Percentiles rank a stretch among this genome's conserved stretches.
These are phyloP conservation scores for Datura wrightii DNA, from an alignment of 257 asterid genomes.

Conservation along the genomic window DNA sequence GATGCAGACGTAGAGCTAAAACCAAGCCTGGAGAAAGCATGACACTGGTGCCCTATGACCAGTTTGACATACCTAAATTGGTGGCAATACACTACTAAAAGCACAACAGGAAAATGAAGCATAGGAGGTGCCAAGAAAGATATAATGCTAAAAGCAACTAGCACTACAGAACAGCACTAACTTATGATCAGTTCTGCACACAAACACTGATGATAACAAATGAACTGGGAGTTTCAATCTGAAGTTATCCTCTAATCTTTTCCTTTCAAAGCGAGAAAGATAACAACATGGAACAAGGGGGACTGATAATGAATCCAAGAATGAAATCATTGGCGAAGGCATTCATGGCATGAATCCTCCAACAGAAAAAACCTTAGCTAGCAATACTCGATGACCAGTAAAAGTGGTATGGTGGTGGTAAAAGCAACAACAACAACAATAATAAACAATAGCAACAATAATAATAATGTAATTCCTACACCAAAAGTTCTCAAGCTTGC, in stretches of 20 bases:
- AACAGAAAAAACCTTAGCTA: not conserved
- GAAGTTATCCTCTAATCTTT: not conserved
- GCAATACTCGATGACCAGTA: conserved; percentile 3
- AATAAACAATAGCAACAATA: not conserved
- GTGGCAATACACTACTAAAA: not conserved
- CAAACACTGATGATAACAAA: not conserved
- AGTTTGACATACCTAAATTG: not conserved
- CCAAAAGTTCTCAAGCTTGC: not conserved
- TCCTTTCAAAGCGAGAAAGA: not conserved
- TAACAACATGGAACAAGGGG: not conserved
- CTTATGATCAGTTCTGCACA: conserved; percentile 14
- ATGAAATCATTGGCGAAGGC: not conserved
- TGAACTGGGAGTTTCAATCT: not conserved
- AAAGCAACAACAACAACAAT: not conserved
- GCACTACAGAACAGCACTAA: not conserved
- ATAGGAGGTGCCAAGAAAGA: not conserved
- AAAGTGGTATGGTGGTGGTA: not conserved
- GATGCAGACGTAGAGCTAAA: conserved; percentile 17
- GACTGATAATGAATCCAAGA: not conserved
- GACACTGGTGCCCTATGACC: not conserved
- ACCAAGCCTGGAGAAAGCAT: not conserved
- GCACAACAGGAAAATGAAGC: not conserved
- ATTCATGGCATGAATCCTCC: not conserved
- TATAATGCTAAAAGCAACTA: not conserved
- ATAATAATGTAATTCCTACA: not conserved